Evolutionary conservation across 208 protist genomes (phyloP).

Genomic region (Leishmania lainsoni): DNA sequence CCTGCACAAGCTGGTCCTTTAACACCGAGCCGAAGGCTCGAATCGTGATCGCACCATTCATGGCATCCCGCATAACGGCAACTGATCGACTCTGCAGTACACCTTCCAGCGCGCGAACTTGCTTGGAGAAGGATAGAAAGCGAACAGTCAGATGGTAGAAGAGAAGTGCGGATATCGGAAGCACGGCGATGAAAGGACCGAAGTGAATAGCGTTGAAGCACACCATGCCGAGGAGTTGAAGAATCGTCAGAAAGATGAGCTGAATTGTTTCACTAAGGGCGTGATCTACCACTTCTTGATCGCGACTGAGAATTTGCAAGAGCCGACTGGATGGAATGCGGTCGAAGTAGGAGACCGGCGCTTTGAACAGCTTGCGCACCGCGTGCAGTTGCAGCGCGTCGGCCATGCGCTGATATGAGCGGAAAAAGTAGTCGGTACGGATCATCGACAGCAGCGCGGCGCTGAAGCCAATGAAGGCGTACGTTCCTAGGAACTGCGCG

Average conservation of each 20-base stretch:
- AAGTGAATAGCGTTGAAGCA: constrained; percentile 69
- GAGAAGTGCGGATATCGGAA: constrained; percentile 70
- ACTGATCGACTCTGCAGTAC: constrained; percentile 50
- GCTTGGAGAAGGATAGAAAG: constrained; percentile 70
- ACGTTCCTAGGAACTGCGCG: constrained; percentile 56
- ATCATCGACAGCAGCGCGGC: constrained; percentile 55
- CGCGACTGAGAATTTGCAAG: constrained; percentile 60
- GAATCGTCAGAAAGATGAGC: constrained; percentile 55
- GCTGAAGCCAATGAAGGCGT: constrained; percentile 60
- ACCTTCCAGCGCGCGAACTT: constrained; percentile 68
- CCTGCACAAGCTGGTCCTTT: constrained; percentile 41
- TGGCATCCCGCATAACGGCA: constrained; percentile 61
- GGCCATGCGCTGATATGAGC: constrained; percentile 56
- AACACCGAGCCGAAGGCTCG: constrained; percentile 55
- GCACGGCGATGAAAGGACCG: constrained; percentile 55
- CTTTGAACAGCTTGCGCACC: constrained; percentile 59
- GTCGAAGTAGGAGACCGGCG: constrained; percentile 82
- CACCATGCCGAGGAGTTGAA: constrained; percentile 68
- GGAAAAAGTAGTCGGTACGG: constrained; percentile 61
- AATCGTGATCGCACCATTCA: constrained; percentile 65
- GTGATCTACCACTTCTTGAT: constrained; percentile 74
- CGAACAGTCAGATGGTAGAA: constrained; percentile 73
- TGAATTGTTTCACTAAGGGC: constrained; percentile 61
- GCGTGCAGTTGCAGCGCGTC: constrained; percentile 61
- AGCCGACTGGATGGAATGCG: constrained; percentile 57